Base-by-base conservation (phyloP, 1,284 basidiomycete species). In the Exobasidium cylindrosporum region DNA sequence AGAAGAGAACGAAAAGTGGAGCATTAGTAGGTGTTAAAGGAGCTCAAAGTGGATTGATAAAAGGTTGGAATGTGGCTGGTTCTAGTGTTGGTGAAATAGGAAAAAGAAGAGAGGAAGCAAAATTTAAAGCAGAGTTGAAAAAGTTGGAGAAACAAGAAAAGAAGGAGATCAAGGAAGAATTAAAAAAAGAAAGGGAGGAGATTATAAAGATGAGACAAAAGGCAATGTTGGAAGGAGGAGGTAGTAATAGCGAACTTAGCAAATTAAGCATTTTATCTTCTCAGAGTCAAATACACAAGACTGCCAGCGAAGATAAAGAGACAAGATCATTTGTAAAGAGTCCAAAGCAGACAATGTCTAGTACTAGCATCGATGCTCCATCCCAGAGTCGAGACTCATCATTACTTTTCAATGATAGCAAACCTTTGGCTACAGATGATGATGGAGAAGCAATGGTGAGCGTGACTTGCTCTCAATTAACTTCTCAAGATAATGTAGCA, bases 121-220 rank as follows among this genome's bases (percentile, higher is more conserved):
- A 32, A 30, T 23, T 30, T 13, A 61, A 47, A 40, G 43, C 61
- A 13, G 61, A 63, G 29, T 30, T 17, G 44, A 63, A 60, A 45
- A 61, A 54, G 40, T 4, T 26, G 52, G 61, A 60, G 26, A 63
- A 59, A 47, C 21, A 30, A 26, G 59, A 58, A 24, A 29, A 24
- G 17, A 63, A 60, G 32, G 13, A 14, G 4, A 53, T 59, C n/a
- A 53, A 63, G 23, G 44, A 60, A 35, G 57, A 58, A 24, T 26
- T 63, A 10, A 61, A 63, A 28, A 4, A 26, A 17, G 58, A 60
- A 43, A 31, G 60, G 17, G 53, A 52, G 26, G 56, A 14, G 26
- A 60, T 60, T 21, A 32, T 43, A 14, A 40, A 56, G 58, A 24
- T 28, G 30, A 32, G 54, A 28, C 54, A 58, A 13, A 21, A 13